These are phyloP conservation scores for Phaeolepiota aurea DNA, from an alignment of 768 basidiomycete genomes.

Conservation along the genomic window DNA sequence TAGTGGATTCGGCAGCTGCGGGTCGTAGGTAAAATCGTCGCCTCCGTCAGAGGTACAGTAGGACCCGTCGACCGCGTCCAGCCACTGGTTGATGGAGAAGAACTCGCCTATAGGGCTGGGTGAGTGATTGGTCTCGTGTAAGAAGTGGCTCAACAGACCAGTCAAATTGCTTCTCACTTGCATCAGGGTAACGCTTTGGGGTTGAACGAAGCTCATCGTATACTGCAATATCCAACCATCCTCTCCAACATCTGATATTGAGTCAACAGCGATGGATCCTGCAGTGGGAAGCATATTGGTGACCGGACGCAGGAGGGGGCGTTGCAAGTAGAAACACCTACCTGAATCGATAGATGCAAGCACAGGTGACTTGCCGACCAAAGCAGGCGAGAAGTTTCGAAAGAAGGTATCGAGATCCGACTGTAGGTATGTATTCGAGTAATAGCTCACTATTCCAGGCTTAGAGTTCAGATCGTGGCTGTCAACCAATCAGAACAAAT, in stretches of 20 bases:
- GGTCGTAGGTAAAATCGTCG: constrained; percentile 17
- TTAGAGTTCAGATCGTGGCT: constrained; percentile 19
- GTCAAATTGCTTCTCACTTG: constrained; percentile 31
- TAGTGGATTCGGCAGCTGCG: constrained; percentile 1
- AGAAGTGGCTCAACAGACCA: constrained; percentile 14
- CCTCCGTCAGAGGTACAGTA: constrained; percentile 34
- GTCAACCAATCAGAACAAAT: neutral
- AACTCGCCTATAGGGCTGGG: constrained; percentile 14
- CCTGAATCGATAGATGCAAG: constrained; percentile 24
- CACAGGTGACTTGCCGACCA: constrained; percentile 23
- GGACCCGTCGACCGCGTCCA: constrained; percentile 33
- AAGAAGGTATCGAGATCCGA: constrained; percentile 39
- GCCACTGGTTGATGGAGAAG: constrained; percentile 34
- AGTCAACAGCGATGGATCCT: constrained; percentile 25
- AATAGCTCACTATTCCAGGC: constrained; percentile 35
- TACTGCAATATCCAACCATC: constrained; percentile 47
- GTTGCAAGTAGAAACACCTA: constrained; percentile 6
- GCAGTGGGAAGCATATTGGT: constrained; percentile 19
- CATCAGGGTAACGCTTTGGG: constrained; percentile 27
- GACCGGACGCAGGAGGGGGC: constrained; percentile 1
- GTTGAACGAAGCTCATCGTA: constrained; percentile 35
- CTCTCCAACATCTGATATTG: constrained; percentile 39
- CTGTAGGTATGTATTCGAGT: constrained; percentile 37
- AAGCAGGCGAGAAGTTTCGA: constrained; percentile 19
- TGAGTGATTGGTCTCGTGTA: neutral